Evolutionary conservation across 2,329 filamentous ascomycete species (phyloP), one percentile per base, ranked within the genome.

Genomic region (Hypoxylon rubiginosum): DNA sequence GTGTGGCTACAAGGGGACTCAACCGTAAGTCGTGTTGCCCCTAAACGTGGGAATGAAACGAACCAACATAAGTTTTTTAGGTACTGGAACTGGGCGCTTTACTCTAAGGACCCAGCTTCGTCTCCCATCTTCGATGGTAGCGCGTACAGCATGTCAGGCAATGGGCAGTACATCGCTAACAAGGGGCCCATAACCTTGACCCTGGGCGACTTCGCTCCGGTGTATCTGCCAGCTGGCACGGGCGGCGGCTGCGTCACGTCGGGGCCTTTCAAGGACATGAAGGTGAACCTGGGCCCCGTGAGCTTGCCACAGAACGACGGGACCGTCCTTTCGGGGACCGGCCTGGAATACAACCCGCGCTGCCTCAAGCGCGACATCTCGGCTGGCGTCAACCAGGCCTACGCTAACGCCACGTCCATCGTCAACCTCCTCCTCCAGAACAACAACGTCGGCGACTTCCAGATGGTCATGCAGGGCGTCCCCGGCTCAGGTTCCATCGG

Each of bases 71-170:
- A 34, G 4, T 17, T 28, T n/a, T n/a, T 7, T 79, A 78, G 36
- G 24, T 83, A 82, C 71, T 79, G 78, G 71, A 82, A 84, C 68
- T 85, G 82, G 82, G 78, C 49, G 21, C 10, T 62, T 8, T 77
- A 13, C 78, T 78, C 67, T 79, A 78, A 72, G 75, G 80, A 7
- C 60, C 75, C 78, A 0, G 67, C 71, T 49, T 78, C 80, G 62
- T 83, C 82, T 0, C 81, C 82, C 13, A 73, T 84, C 41, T 84
- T 86, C 64, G 82, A 84, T 62, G 85, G 84, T 59, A 81, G 81
- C 58, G 78, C 75, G 13, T 81, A 79, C 46, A 79, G 77, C 48
- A 73, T 83, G 80, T 79, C 76, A 11, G 80, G 81, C 3, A 78
- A 84, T 46, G 82, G 82, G 3, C 59, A 30, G 26, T 50, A 28